phyloP scores from a whole-genome alignment of 2,329 filamentous ascomycete species.

The Aureobasidium sp. region DNA sequence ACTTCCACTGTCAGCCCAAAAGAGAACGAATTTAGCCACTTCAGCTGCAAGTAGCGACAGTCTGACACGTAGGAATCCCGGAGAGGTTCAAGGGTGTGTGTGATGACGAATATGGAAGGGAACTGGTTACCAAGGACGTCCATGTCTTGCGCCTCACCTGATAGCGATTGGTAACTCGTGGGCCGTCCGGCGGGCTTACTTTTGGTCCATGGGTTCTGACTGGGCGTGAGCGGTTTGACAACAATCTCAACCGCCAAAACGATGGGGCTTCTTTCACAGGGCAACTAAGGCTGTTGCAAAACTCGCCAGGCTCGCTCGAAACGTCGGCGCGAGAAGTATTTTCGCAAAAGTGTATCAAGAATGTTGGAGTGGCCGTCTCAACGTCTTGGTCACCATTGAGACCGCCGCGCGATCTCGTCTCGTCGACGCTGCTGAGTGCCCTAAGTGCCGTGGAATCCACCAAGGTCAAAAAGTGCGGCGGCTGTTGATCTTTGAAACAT shows the following conservation, averaged over 20 bases:
- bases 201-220: not conserved
- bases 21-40: not conserved
- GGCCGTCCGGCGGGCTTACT: not conserved
- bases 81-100: not conserved
- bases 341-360: not conserved
- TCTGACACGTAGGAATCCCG: not conserved
- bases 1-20: not conserved
- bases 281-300: conserved; percentile 1
- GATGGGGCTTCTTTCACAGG: conserved; percentile 2
- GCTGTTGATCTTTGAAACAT: conserved; percentile 14
- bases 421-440: not conserved
- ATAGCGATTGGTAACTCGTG: conserved; percentile 10
- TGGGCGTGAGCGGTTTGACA: conserved; percentile 1
- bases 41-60: not conserved
- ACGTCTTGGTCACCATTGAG: conserved; percentile 3
- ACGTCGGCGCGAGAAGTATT: conserved; percentile 7
- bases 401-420: not conserved
- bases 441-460: not conserved
- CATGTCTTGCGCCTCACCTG: conserved; percentile 1
- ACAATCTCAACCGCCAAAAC: conserved; percentile 9
- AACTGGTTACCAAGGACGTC: not conserved
- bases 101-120: conserved; percentile 3
- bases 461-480: conserved; percentile 3
- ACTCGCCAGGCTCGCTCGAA: not conserved
- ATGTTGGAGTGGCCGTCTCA: not conserved